phyloP scores from a whole-genome alignment of 2,329 filamentous ascomycete genomes.

The Talaromyces funiculosus region DNA sequence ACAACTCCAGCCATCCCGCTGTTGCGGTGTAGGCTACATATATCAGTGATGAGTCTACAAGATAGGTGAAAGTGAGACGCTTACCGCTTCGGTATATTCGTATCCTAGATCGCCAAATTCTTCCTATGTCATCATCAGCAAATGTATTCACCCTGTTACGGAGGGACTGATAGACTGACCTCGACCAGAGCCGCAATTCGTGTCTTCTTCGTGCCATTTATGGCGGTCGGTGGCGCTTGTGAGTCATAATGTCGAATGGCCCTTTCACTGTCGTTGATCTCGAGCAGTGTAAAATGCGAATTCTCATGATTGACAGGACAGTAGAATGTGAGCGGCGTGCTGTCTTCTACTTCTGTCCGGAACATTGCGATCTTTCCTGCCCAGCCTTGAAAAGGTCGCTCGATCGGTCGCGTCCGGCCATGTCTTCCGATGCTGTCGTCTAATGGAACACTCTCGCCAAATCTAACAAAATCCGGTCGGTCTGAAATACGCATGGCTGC shows the following conservation, averaged over 20 bases:
- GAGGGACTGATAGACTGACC: neutral
- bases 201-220: conserved; percentile 10
- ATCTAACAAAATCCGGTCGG: neutral
- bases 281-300: conserved; percentile 23
- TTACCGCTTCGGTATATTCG: conserved; percentile 20
- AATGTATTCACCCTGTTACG: neutral
- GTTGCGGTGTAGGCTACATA: conserved; percentile 17
- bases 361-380: neutral
- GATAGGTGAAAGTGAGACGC: neutral
- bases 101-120: conserved; percentile 23
- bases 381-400: neutral
- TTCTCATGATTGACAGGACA: conserved; percentile 11
- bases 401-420: neutral
- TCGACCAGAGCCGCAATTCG: neutral
- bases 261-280: conserved; percentile 22
- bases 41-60: conserved; percentile 3
- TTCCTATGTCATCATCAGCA: conserved; percentile 15
- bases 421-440: neutral
- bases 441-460: neutral
- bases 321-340: neutral
- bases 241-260: conserved; percentile 24
- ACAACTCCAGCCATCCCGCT: conserved; percentile 9
- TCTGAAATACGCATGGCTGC: conserved; percentile 2
- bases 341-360: neutral
- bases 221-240: conserved; percentile 15